Evolutionary conservation across 2,329 filamentous ascomycete genomes (phyloP).

Genomic region (Aspergillus persii): DNA sequence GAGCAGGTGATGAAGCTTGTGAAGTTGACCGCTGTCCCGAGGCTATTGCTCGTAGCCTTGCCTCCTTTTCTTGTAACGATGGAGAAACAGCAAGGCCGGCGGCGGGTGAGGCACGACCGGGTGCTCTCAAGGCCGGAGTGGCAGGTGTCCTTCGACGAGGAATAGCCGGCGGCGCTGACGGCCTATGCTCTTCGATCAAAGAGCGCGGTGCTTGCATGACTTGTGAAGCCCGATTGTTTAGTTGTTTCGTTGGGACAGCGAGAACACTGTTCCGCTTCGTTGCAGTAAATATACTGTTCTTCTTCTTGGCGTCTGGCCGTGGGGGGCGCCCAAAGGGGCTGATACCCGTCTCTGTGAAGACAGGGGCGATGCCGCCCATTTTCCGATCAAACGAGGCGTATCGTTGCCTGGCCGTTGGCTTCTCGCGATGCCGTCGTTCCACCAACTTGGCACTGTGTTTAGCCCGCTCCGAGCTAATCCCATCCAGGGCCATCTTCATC

Average conservation of each 20-base stretch:
- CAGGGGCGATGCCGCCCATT: constrained; percentile 29
- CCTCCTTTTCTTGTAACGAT: constrained; percentile 29
- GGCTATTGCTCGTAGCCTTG: constrained; percentile 31
- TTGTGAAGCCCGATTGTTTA: constrained; percentile 38
- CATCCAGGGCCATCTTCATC: constrained; percentile 57
- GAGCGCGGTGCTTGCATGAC: constrained; percentile 40
- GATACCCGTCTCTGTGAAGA: constrained; percentile 18
- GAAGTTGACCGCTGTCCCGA: constrained; percentile 18
- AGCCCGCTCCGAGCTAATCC: constrained; percentile 57
- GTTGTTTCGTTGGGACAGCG: constrained; percentile 41
- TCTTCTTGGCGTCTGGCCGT: constrained; percentile 29
- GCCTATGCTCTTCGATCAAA: constrained; percentile 43
- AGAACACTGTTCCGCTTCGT: constrained; percentile 37
- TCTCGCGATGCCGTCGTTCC: constrained; percentile 25
- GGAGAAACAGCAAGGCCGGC: constrained; percentile 5
- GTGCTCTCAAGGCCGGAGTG: constrained; percentile 12
- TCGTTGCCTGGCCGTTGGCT: constrained; percentile 30
- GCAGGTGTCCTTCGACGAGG: constrained; percentile 12
- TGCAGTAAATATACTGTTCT: constrained; percentile 33
- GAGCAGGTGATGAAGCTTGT: constrained; percentile 3
- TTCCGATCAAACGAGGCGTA: constrained; percentile 32
- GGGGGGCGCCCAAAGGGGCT: constrained; percentile 27
- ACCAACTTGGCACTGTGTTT: constrained; percentile 59
- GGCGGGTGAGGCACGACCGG: constrained; percentile 10
- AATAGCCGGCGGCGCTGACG: constrained; percentile 16